Evolutionary conservation across 2,329 filamentous ascomycete genomes (phyloP), one percentile per base, ranked within the genome.

Genomic region (Cadophora luteo-olivacea): DNA sequence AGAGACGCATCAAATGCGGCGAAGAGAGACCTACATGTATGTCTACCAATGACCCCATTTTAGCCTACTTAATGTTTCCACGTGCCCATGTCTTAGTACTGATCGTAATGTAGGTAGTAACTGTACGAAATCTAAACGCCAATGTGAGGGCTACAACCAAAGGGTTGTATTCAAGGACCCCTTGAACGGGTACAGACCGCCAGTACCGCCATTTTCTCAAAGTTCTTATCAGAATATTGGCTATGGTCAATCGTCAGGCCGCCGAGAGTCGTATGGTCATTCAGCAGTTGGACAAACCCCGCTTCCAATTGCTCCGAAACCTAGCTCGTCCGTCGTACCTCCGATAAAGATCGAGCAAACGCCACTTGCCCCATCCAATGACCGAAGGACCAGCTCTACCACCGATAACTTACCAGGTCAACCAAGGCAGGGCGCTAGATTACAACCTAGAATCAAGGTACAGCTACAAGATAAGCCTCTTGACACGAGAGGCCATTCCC

Each of bases 1-100:
- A 92, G 81, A 91, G 96, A 64, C 92, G 96, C 71, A 98, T 99
- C 81, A 99, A 98, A 81, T 99, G 96, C 80, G 96, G 96, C 70
- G 96, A 98, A 79, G 92, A 93, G 75, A 87, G 91, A 61, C 93
- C 93, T 32, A 91, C 86, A 2, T 68, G 65, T 65, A 54, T 57
- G 45, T 62, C 1, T 19, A 62, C 24, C 4, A 25, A 22, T 25
- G 22, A 6, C 1, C 11, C 25, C 33, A 16, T 22, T 19, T 52
- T 48, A 19, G 29, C 11, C n/a, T 38, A 8, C 38, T 24, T 2
- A 6, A 1, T 52, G 24, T 45, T 3, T 45, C 3, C 22, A 33
- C 6, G 2, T n/a, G n/a, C 25, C 22, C 24, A 22, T 7, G 11
- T 3, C 7, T 1, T 12, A 5, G 22, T 48, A 57, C 32, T 61